A percentile compares a stretch with the other conserved stretches of the same genome.
Evolutionary conservation across 345 rosid species (phyloP).

Genomic region (Geranium brycei): DNA sequence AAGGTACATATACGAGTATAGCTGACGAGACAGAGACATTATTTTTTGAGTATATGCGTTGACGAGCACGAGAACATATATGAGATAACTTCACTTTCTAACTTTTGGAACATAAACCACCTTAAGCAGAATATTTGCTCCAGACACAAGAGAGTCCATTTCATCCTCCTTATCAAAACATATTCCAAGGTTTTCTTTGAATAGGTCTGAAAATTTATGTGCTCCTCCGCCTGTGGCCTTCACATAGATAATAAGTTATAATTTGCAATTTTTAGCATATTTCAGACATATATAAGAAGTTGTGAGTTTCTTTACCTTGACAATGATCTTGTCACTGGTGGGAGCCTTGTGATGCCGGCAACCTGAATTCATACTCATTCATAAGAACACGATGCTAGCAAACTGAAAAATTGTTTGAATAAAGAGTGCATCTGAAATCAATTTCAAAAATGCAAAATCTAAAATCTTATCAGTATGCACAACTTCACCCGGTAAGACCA

Average conservation of each 20-base stretch:
- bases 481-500: too few species aligned
- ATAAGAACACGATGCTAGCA: slow-evolving; percentile 17
- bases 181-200: slow-evolving; percentile 75
- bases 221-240: slow-evolving; percentile 99
- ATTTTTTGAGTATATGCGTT: not conserved
- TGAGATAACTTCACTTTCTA: not conserved
- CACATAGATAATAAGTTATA: slow-evolving; percentile 14
- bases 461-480: not conserved
- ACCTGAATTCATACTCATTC: slow-evolving; percentile 41
- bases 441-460: not conserved
- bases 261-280: slow-evolving; percentile 3
- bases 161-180: slow-evolving; percentile 85
- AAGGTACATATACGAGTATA: not conserved
- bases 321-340: slow-evolving; percentile 21
- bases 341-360: slow-evolving; percentile 25
- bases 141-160: slow-evolving; percentile 87
- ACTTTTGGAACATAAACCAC: slow-evolving; percentile 17
- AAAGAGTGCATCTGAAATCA: not conserved
- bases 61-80: not conserved
- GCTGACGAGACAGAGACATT: not conserved
- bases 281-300: not conserved
- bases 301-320: slow-evolving; percentile 50
- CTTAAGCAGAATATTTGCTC: slow-evolving; percentile 94
- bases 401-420: not conserved
- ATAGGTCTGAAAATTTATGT: slow-evolving; percentile 75